These are phyloP conservation scores for Phytopythium kandeliae DNA, from an alignment of 352 stramenopile species.

Conservation along the genomic window DNA sequence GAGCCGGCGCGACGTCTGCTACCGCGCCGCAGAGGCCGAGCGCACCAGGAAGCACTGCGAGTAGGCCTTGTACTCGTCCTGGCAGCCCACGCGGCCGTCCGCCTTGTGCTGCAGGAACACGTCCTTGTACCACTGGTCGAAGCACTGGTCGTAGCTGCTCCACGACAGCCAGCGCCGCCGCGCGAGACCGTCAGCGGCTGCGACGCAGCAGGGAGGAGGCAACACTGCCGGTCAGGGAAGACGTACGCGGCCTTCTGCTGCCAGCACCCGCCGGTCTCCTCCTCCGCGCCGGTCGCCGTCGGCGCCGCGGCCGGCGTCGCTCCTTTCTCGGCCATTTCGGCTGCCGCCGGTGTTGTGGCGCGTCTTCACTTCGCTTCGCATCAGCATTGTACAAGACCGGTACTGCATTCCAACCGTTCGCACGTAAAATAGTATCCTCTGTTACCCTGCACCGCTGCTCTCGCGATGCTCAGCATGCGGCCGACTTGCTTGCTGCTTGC, in stretches of 20 bases:
- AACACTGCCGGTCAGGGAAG: neutral
- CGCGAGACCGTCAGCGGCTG: neutral
- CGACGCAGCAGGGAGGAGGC: neutral
- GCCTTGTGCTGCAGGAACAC: conserved; percentile 81
- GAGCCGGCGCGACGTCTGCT: neutral
- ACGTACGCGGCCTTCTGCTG: conserved; percentile 60
- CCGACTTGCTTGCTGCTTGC: too few relatives aligned
- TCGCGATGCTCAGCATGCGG: too few relatives aligned
- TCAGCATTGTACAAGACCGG: too few relatives aligned
- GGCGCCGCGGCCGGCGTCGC: conserved; percentile 4
- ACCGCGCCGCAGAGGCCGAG: neutral
- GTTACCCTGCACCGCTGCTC: too few relatives aligned
- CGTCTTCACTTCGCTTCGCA: too few relatives aligned
- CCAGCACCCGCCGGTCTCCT: conserved; percentile 61
- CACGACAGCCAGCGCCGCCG: too few relatives aligned
- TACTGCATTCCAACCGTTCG: neutral
- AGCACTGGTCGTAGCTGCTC: conserved; percentile 74
- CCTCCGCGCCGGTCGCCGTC: conserved; percentile 16
- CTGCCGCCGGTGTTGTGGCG: too few relatives aligned
- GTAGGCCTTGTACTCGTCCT: conserved; percentile 80
- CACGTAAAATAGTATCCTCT: too few relatives aligned
- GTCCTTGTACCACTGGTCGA: conserved; percentile 85
- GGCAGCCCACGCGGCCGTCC: conserved; percentile 60
- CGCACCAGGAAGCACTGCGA: conserved; percentile 63
- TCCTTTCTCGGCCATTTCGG: conserved; percentile 15